phyloP scores from a whole-genome alignment of 257 asterid genomes.

The Solanum etuberosum region DNA sequence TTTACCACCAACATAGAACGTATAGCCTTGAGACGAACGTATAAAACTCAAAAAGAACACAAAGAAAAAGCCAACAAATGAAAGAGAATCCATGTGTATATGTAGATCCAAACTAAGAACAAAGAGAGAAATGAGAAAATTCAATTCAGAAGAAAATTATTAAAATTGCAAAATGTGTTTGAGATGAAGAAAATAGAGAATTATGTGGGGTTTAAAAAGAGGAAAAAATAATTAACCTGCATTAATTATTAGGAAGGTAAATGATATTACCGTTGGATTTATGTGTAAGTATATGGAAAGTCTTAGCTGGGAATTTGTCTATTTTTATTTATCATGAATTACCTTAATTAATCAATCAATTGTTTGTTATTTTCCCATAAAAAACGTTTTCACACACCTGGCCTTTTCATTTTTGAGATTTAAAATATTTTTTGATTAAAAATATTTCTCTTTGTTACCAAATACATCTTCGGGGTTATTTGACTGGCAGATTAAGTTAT shows the following conservation, averaged over 20 bases:
- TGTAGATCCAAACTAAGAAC: not conserved
- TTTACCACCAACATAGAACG: conserved; percentile 18
- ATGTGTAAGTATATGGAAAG: not conserved
- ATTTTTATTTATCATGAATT: not conserved
- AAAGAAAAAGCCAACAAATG: not conserved
- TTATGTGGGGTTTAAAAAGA: not conserved
- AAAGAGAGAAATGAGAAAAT: not conserved
- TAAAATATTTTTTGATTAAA: not conserved
- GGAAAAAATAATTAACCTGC: not conserved
- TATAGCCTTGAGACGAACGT: not conserved
- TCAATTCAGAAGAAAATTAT: not conserved
- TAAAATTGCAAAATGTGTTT: not conserved
- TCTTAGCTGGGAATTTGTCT: not conserved
- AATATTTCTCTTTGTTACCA: not conserved
- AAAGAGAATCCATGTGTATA: not conserved
- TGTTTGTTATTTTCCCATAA: not conserved
- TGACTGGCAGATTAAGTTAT: not conserved
- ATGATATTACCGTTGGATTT: conserved; percentile 1
- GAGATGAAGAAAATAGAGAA: not conserved
- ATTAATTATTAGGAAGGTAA: not conserved
- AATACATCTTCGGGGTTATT: not conserved
- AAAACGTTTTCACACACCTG: not conserved
- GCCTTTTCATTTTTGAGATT: not conserved
- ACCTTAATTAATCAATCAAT: not conserved
- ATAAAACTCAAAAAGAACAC: not conserved